Base-by-base conservation (phyloP, 306 rosid genomes). In the Lablab purpureus region DNA sequence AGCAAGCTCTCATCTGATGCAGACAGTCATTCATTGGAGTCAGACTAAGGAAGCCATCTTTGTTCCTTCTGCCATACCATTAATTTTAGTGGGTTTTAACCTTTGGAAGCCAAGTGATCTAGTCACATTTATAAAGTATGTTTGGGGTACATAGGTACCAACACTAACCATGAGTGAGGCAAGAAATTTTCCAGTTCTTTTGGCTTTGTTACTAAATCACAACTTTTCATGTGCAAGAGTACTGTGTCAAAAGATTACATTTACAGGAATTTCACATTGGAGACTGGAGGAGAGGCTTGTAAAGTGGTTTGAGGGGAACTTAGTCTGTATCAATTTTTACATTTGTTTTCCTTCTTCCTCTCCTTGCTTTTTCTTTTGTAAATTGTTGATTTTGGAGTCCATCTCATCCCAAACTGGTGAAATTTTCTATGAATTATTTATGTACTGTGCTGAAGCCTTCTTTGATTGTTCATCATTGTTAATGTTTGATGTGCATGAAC, bases 401-500 rank as follows among this genome's bases (percentile, higher is more conserved):
- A 55, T 41, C 36, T 74, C 23, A 43, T 51, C 32, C 60, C 14
- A 9, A 45, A 22, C 60, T 37, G 15, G 5, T 81, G 85, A 27
- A 75, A 56, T 11, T 81, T 75, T 76, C 76, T 28, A 40, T 69
- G 60, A 70, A 62, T 49, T 40, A 46, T 36, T 81, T 56, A 19
- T 75, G 59, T 40, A 62, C 4, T 60, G 72, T 60, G 68, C 32
- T 0, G 4, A 70, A 30, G 19, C 50, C 46, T 81, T 55, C 60
- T 40, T 69, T 25, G 40, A 59, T 49, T 68, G 79, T 70, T 82
- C 74, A 76, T 76, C 73, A 69, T 37, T 70, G 46, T 60, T 68
- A 49, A 12, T 75, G 55, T 34, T 75, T 63, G 47, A 58, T 51
- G 40, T 63, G 60, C 36, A 34, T 52, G 43, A 63, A 67, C 54